Conservation (phyloP, 306 rosid species). For the Medicago ruthenica region DNA sequence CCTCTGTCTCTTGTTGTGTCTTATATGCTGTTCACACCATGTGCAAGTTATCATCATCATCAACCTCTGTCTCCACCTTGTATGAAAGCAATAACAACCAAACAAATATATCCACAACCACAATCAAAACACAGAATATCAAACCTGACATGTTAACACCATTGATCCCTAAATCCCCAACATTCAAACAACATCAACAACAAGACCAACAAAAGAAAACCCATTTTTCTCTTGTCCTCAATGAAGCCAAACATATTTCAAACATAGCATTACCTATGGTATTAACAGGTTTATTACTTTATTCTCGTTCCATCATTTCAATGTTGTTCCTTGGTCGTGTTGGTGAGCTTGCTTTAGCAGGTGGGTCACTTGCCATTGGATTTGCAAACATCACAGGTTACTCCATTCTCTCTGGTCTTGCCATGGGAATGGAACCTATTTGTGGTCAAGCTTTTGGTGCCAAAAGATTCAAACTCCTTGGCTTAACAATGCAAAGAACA, state of each 20-base stretch:
- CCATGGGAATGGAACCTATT: slow-evolving; percentile 97
- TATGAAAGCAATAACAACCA: slow-evolving; percentile 43
- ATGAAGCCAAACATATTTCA: slow-evolving; percentile 61
- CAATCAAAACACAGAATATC: slow-evolving; percentile 21
- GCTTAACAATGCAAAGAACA: slow-evolving; percentile 74
- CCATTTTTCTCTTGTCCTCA: slow-evolving; percentile 43
- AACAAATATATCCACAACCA: slow-evolving; percentile 31
- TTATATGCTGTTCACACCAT: slow-evolving; percentile 36
- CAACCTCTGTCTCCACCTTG: slow-evolving; percentile 31
- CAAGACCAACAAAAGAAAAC: slow-evolving; percentile 34
- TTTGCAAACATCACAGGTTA: slow-evolving; percentile 92
- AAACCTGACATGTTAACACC: slow-evolving; percentile 42
- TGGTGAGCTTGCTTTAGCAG: slow-evolving; percentile 75
- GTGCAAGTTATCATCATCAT: slow-evolving; percentile 47
- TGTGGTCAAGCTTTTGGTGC: slow-evolving; percentile 97
- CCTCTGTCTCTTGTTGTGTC: slow-evolving; percentile 23
- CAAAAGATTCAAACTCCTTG: slow-evolving; percentile 73
- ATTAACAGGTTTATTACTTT: slow-evolving; percentile 69
- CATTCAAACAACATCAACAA: slow-evolving; percentile 39
- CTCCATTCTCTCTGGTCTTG: slow-evolving; percentile 87
- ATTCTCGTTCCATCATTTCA: slow-evolving; percentile 86
- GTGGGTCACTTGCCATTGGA: slow-evolving; percentile 86
- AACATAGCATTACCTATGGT: slow-evolving; percentile 74
- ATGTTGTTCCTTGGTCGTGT: slow-evolving; percentile 89
- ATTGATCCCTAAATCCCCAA: slow-evolving; percentile 60